These are phyloP conservation scores for Coffea canephora DNA, from an alignment of 257 asterid species.

Conservation along the genomic window DNA sequence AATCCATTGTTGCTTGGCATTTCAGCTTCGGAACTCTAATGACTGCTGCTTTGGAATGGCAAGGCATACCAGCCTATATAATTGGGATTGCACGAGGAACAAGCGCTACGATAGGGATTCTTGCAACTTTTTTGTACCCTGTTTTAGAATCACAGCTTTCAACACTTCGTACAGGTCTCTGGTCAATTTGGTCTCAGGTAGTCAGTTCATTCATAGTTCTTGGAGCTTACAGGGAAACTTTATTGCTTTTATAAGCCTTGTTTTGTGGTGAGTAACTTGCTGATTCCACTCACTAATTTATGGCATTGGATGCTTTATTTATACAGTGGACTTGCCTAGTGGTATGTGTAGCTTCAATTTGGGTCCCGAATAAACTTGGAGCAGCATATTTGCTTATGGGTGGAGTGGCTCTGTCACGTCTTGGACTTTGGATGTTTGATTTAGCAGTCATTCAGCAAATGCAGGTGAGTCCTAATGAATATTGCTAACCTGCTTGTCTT, in stretches of 20 bases:
- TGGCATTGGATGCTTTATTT: not conserved
- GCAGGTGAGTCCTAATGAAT: constrained; percentile 50
- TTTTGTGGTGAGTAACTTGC: not conserved
- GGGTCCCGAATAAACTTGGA: constrained; percentile 32
- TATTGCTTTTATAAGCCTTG: not conserved
- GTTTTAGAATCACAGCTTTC: constrained; percentile 54
- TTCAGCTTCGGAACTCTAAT: constrained; percentile 87
- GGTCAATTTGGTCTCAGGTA: constrained; percentile 98
- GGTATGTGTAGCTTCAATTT: constrained; percentile 67
- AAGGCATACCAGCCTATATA: constrained; percentile 77
- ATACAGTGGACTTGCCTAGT: constrained; percentile 81
- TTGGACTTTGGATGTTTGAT: constrained; percentile 97
- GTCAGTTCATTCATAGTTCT: not conserved
- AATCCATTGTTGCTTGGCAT: constrained; percentile 2
- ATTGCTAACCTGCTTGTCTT: not conserved
- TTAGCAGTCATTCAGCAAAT: constrained; percentile 85
- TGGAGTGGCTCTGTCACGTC: constrained; percentile 86
- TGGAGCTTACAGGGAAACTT: not conserved
- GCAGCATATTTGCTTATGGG: constrained; percentile 71
- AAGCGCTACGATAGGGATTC: constrained; percentile 76
- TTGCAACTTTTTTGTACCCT: constrained; percentile 77
- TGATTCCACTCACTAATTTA: not conserved
- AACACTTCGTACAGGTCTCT: constrained; percentile 72
- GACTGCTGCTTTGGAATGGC: constrained; percentile 92
- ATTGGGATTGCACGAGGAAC: constrained; percentile 88